Conservation (phyloP, 257 asterid genomes). For the Ehretia macrophylla region DNA sequence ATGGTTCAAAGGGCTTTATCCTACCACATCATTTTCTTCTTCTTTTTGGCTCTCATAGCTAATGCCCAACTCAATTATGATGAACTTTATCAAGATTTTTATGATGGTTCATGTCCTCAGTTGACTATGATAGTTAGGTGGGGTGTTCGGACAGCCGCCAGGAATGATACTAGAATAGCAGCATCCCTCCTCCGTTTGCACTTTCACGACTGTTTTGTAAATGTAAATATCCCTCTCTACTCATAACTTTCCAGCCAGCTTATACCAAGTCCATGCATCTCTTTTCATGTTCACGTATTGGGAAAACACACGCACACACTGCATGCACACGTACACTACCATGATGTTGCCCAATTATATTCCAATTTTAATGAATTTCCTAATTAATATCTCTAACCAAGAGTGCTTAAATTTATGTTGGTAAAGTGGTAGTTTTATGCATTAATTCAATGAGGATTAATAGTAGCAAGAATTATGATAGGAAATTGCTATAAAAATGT, state of each 20-base stretch:
- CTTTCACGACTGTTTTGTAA: slow-evolving; percentile 73
- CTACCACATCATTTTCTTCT: slow-evolving; percentile 9
- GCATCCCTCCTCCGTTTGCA: slow-evolving; percentile 73
- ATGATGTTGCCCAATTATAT: no score
- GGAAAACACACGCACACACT: no score
- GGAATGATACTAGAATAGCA: slow-evolving; percentile 53
- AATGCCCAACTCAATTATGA: slow-evolving; percentile 25
- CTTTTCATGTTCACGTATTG: neutral
- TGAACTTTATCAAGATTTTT: slow-evolving; percentile 18
- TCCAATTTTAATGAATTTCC: no score
- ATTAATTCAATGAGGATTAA: no score
- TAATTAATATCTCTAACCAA: no score
- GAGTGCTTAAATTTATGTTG: no score
- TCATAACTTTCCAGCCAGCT: no score
- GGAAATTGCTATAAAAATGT: no score
- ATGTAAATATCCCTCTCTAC: slow-evolving; percentile 28
- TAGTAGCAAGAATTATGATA: no score
- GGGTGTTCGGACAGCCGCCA: slow-evolving; percentile 60
- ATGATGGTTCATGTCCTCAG: slow-evolving; percentile 58
- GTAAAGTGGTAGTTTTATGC: no score
- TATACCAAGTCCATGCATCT: neutral
- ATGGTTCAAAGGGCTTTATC: slow-evolving; percentile 31
- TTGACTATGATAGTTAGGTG: slow-evolving; percentile 35
- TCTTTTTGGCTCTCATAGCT: slow-evolving; percentile 6
- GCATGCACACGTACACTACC: no score